phyloP scores from a whole-genome alignment of 208 protist species.

The Trypanosoma congolense region DNA sequence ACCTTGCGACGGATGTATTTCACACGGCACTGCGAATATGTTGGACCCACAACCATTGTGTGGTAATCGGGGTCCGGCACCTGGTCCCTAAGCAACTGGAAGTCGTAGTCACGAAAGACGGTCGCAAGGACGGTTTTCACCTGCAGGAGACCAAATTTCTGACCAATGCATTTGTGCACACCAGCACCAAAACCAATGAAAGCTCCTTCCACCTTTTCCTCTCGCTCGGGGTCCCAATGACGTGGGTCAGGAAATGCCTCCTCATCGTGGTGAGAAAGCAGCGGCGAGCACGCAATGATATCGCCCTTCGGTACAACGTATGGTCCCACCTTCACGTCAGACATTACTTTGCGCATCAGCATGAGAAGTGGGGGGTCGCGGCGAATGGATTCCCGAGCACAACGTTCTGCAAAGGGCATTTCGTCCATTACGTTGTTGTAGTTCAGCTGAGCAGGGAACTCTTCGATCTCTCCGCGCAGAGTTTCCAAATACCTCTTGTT shows the following conservation, averaged over 20 bases:
- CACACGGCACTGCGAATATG: conserved; percentile 54
- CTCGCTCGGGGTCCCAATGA: conserved; percentile 83
- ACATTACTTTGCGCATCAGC: conserved; percentile 89
- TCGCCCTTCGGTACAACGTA: conserved; percentile 86
- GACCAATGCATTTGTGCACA: conserved; percentile 90
- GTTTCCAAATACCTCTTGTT: conserved; percentile 60
- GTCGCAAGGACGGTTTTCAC: conserved; percentile 89
- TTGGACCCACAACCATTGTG: conserved; percentile 87
- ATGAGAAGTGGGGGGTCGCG: conserved; percentile 90
- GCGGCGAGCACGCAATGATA: conserved; percentile 82
- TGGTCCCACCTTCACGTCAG: conserved; percentile 63
- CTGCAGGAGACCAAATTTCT: conserved; percentile 91
- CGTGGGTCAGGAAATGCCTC: conserved; percentile 81
- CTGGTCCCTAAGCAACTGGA: conserved; percentile 55
- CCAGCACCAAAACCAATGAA: conserved; percentile 87
- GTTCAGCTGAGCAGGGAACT: conserved; percentile 77
- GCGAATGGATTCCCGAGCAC: conserved; percentile 87
- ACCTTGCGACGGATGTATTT: conserved; percentile 71
- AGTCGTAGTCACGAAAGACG: conserved; percentile 84
- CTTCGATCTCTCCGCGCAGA: conserved; percentile 65
- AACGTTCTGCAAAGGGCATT: conserved; percentile 84
- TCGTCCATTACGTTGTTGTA: conserved; percentile 88
- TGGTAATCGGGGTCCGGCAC: conserved; percentile 85
- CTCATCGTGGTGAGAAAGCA: conserved; percentile 74
- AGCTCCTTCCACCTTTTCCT: conserved; percentile 77